These are phyloP conservation scores for Aureobasidium musti DNA, from an alignment of 2,329 filamentous ascomycete species.

Conservation along the genomic window DNA sequence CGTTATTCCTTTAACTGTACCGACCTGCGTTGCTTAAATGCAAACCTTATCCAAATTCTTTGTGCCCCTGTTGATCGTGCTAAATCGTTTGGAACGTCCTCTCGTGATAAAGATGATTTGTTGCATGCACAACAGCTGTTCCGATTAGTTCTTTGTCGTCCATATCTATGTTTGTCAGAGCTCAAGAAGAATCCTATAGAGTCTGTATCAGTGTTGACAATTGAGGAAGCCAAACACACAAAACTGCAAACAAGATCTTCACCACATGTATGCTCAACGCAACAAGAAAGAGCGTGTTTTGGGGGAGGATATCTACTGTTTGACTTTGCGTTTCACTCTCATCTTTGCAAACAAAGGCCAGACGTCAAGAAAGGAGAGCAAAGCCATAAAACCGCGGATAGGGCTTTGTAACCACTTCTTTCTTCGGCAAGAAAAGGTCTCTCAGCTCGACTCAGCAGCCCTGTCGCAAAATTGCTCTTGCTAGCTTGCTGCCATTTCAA, in stretches of 20 bases:
- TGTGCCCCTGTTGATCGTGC: constrained; percentile 6
- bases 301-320: neutral
- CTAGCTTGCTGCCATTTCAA: neutral
- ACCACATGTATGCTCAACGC: neutral
- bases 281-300: neutral
- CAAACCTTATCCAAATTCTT: neutral
- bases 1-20: constrained; percentile 8
- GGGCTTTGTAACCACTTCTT: neutral
- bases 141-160: neutral
- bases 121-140: too few relatives aligned
- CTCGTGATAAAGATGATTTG: neutral
- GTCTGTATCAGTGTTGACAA: neutral
- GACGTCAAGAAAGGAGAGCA: neutral
- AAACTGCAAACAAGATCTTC: neutral
- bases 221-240: neutral
- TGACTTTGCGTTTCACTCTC: neutral
- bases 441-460: neutral
- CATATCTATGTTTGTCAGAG: neutral
- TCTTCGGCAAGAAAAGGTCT: neutral
- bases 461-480: neutral
- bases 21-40: constrained; percentile 21
- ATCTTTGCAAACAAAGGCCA: neutral
- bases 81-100: constrained; percentile 12
- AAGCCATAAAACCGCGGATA: too few relatives aligned
- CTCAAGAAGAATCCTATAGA: too few relatives aligned